phyloP scores from a whole-genome alignment of 2,329 filamentous ascomycete species.

The Cladosporium velox region DNA sequence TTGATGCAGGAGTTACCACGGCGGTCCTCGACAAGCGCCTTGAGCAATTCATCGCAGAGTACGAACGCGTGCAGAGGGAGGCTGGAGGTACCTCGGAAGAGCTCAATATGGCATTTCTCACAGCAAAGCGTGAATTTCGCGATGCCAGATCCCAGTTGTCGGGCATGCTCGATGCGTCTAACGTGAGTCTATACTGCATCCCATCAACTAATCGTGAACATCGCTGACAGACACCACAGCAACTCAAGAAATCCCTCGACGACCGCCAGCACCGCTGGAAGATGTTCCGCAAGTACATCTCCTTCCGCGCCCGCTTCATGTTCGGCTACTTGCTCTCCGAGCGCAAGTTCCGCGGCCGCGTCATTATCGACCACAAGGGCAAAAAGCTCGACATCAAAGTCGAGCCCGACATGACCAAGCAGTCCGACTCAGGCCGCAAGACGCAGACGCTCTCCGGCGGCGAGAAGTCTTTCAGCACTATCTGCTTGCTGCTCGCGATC shows the following conservation, averaged over 20 bases:
- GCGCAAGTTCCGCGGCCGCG: slow-evolving; percentile 79
- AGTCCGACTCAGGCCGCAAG: slow-evolving; percentile 70
- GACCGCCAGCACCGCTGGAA: slow-evolving; percentile 75
- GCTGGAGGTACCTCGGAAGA: slow-evolving; percentile 37
- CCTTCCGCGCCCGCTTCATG: slow-evolving; percentile 77
- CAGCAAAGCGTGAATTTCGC: slow-evolving; percentile 35
- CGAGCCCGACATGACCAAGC: slow-evolving; percentile 69
- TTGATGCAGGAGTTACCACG: slow-evolving; percentile 37
- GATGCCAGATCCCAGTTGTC: slow-evolving; percentile 28
- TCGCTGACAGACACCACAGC: slow-evolving; percentile 36
- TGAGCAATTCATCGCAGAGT: slow-evolving; percentile 34
- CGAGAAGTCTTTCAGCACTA: slow-evolving; percentile 96
- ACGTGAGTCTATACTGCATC: slow-evolving; percentile 39
- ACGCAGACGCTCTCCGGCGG: slow-evolving; percentile 93
- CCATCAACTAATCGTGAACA: neutral
- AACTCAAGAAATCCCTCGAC: slow-evolving; percentile 61
- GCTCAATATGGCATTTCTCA: slow-evolving; percentile 29
- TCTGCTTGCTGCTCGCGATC: slow-evolving; percentile 86
- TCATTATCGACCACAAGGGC: slow-evolving; percentile 75
- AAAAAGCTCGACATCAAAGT: slow-evolving; percentile 74
- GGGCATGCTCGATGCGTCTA: slow-evolving; percentile 34
- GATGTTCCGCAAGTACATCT: slow-evolving; percentile 80
- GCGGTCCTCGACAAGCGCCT: slow-evolving; percentile 37
- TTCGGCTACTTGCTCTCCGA: slow-evolving; percentile 90
- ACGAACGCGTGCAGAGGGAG: slow-evolving; percentile 33